These are phyloP conservation scores for Termitomyces sp. DNA, from an alignment of 768 basidiomycete species.

Conservation along the genomic window DNA sequence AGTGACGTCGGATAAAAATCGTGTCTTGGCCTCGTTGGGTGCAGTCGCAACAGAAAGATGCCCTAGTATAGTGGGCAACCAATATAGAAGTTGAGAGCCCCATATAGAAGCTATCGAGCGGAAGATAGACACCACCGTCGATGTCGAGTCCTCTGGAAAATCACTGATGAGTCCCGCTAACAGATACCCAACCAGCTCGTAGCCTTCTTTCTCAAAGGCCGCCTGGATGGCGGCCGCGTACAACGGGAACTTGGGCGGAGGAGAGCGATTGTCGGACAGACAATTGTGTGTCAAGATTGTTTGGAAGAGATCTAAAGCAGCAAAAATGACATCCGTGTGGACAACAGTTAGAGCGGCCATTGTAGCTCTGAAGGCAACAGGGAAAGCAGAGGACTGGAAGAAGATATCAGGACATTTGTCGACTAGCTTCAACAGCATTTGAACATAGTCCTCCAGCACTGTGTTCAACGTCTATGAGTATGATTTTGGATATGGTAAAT, in stretches of 20 bases:
- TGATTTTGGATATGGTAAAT: neutral
- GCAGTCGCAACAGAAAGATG: conserved; percentile 57
- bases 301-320: conserved; percentile 77
- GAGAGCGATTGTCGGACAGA: conserved; percentile 37
- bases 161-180: conserved; percentile 78
- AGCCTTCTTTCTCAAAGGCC: conserved; percentile 67
- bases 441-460: conserved; percentile 96
- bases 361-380: conserved; percentile 68
- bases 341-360: conserved; percentile 81
- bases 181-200: conserved; percentile 61
- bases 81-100: conserved; percentile 61
- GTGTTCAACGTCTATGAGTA: neutral
- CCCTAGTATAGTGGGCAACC: conserved; percentile 70
- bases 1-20: conserved; percentile 71
- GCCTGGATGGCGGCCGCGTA: conserved; percentile 60
- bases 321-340: conserved; percentile 76
- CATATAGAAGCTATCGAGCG: conserved; percentile 63
- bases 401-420: conserved; percentile 69
- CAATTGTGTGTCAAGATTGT: conserved; percentile 72
- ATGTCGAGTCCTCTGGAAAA: conserved; percentile 82
- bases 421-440: conserved; percentile 66
- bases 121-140: conserved; percentile 73
- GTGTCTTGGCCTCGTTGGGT: conserved; percentile 60
- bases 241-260: conserved; percentile 54
- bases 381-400: conserved; percentile 74